phyloP scores from a whole-genome alignment of 2,329 filamentous ascomycete genomes.

The Knufia petricola region DNA sequence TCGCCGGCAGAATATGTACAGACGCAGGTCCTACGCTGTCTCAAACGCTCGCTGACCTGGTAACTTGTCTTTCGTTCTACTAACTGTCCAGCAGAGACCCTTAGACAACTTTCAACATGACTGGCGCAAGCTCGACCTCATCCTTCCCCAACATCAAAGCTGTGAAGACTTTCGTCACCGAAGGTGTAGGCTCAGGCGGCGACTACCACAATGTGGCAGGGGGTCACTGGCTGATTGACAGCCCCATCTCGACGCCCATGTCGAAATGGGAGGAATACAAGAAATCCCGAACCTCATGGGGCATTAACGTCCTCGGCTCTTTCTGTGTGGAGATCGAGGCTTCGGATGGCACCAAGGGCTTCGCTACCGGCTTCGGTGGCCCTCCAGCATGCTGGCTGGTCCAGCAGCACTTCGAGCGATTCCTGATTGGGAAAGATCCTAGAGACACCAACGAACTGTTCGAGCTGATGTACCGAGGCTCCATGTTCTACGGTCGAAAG shows the following conservation, averaged over 20 bases:
- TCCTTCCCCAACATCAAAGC: constrained; percentile 37
- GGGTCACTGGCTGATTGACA: constrained; percentile 72
- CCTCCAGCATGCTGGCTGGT: constrained; percentile 91
- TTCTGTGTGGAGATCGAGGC: constrained; percentile 87
- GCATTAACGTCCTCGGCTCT: constrained; percentile 88
- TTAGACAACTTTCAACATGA: constrained; percentile 2
- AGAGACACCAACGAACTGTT: constrained; percentile 86
- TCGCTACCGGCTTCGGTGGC: constrained; percentile 88
- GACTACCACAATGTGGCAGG: constrained; percentile 71
- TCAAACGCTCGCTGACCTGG: too few relatives aligned
- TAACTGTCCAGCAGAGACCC: constrained; percentile 2
- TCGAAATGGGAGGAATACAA: constrained; percentile 83
- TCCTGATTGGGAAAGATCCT: constrained; percentile 79
- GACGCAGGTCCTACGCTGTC: not conserved
- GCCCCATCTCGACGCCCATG: constrained; percentile 85
- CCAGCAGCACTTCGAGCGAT: constrained; percentile 85
- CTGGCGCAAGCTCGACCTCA: constrained; percentile 14
- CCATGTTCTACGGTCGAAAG: constrained; percentile 95
- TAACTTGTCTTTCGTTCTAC: too few relatives aligned
- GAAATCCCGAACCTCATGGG: constrained; percentile 80
- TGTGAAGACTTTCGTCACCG: constrained; percentile 37
- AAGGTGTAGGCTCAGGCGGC: constrained; percentile 39
- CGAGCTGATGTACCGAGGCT: constrained; percentile 91
- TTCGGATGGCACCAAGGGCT: constrained; percentile 82
- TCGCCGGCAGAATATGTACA: too few relatives aligned